Conservation (phyloP, 2,329 filamentous ascomycete species). For the Orbilia javanica region DNA sequence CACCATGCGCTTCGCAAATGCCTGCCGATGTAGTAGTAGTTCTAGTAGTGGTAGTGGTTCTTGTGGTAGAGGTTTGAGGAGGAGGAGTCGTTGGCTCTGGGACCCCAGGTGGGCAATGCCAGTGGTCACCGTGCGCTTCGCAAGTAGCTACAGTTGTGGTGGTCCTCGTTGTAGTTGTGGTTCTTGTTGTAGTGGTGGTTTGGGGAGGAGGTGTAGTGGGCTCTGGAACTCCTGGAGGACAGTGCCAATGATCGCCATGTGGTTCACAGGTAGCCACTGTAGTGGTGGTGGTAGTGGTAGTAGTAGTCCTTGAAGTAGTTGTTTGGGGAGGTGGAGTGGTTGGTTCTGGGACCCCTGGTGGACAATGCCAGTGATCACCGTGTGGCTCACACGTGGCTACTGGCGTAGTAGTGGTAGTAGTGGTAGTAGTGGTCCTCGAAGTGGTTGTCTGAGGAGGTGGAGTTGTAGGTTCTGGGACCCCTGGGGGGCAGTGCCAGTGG, state of each 20-base stretch:
- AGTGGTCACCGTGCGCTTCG: neutral
- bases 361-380: constrained; percentile 4
- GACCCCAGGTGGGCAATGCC: neutral
- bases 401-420: neutral
- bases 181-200: no score
- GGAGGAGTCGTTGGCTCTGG: neutral
- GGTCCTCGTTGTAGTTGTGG: no score
- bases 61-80: neutral
- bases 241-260: neutral
- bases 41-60: neutral
- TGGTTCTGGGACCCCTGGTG: neutral
- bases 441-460: constrained; percentile 1
- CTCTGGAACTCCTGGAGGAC: neutral
- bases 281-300: neutral
- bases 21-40: neutral
- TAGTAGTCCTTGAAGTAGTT: neutral
- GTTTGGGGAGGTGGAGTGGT: neutral
- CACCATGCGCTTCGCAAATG: neutral
- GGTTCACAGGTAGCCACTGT: neutral
- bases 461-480: constrained; percentile 6
- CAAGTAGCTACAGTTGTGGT: neutral
- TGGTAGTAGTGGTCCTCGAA: neutral
- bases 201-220: neutral
- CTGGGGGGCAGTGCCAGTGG: constrained; percentile 17
- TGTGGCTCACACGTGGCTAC: constrained; percentile 5